These are phyloP conservation scores for Talaromyces stipitatus DNA, from an alignment of 495 filamentous ascomycete species.

Conservation along the genomic window DNA sequence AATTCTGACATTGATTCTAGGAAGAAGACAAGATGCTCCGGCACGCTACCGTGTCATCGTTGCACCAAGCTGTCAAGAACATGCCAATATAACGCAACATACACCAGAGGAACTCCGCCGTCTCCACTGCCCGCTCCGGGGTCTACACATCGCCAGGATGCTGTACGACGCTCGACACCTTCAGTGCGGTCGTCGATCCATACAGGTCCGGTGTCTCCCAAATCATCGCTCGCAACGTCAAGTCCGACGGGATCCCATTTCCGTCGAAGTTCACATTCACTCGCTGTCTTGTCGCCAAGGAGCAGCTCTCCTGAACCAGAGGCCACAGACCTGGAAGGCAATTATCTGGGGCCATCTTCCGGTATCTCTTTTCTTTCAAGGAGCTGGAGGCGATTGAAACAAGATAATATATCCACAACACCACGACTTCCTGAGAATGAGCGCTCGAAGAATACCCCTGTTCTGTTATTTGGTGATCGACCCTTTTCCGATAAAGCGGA, in stretches of 20 bases:
- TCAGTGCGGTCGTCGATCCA: background rate
- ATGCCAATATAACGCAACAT: slow-evolving; percentile 38
- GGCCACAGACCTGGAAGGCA: slow-evolving; percentile 38
- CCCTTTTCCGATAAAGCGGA: slow-evolving; percentile 27
- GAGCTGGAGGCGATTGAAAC: slow-evolving; percentile 36
- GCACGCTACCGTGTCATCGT: slow-evolving; percentile 35
- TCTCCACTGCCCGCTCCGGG: slow-evolving; percentile 24
- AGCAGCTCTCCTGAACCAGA: slow-evolving; percentile 36
- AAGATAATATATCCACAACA: slow-evolving; percentile 29
- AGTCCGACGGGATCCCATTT: background rate
- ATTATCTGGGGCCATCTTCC: slow-evolving; percentile 38
- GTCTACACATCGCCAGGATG: background rate
- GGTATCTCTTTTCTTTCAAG: slow-evolving; percentile 40
- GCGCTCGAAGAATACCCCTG: slow-evolving; percentile 27
- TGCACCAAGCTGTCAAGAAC: slow-evolving; percentile 31
- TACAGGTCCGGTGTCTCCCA: background rate
- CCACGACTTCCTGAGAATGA: slow-evolving; percentile 28
- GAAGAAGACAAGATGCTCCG: slow-evolving; percentile 39
- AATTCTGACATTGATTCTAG: slow-evolving; percentile 7
- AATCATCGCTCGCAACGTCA: background rate
- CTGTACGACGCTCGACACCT: background rate
- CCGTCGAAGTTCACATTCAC: background rate
- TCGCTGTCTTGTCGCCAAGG: slow-evolving; percentile 14
- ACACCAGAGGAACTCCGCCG: slow-evolving; percentile 37
- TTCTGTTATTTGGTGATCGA: slow-evolving; percentile 39